Evolutionary conservation across 164 flowering plant species (phyloP).

Genomic region (Macadamia integrifolia): DNA sequence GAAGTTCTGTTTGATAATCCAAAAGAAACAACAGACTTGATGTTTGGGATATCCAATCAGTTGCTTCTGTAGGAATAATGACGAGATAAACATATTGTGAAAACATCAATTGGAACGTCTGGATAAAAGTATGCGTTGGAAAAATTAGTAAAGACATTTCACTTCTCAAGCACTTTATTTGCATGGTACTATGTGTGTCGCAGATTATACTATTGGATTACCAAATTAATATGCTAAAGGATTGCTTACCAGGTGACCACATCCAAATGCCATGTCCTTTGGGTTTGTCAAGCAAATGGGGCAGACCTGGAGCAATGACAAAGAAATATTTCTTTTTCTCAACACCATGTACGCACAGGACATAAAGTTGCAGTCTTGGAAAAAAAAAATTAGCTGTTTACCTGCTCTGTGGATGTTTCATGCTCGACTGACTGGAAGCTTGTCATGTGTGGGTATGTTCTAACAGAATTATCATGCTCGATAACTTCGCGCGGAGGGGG

Average conservation of each 20-base stretch:
- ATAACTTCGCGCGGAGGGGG: conserved; percentile 77
- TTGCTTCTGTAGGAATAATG: neutral
- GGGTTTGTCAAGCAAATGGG: conserved; percentile 81
- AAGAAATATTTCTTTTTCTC: neutral
- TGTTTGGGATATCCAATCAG: neutral
- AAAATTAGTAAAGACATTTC: no score
- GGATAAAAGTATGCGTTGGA: no score
- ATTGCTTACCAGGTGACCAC: conserved; percentile 73
- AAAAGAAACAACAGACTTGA: neutral
- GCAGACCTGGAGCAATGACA: conserved; percentile 44
- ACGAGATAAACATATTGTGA: neutral
- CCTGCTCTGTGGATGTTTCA: conserved; percentile 37
- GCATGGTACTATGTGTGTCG: neutral
- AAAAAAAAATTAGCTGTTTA: conserved; percentile 10
- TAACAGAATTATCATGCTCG: conserved; percentile 43
- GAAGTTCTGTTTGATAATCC: neutral
- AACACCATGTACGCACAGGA: neutral
- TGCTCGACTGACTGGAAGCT: conserved; percentile 18
- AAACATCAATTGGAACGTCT: neutral
- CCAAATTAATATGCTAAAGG: neutral
- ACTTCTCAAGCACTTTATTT: no score
- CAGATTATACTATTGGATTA: neutral
- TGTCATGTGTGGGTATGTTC: conserved; percentile 17
- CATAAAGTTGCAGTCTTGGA: neutral
- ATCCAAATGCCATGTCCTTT: conserved; percentile 85